Evolutionary conservation across 2,329 filamentous ascomycete species (phyloP), one percentile per base, ranked within the genome.

Genomic region (Talaromyces amestolkiae): DNA sequence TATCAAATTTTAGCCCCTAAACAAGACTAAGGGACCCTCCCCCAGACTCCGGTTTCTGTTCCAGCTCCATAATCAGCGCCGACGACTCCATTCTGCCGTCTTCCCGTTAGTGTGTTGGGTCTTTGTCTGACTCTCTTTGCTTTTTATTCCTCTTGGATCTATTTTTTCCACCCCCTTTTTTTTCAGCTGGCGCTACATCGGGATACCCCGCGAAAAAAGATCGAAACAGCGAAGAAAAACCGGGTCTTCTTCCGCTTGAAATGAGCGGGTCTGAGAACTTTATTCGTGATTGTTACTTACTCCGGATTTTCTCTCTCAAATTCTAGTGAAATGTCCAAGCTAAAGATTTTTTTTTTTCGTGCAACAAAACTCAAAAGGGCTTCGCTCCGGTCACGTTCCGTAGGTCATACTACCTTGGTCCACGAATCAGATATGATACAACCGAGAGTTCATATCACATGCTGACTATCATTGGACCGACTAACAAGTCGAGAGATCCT

Each of bases 151-250:
- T 6, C 11, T 19, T 53, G 35, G 9, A 43, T 17, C 24, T 22
- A 35, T 58, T 58, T 58, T 39, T 63, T 37, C 10, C 15, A 3
- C 45, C 31, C 47, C 47, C 13, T 41, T 62, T 43, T 58, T 49
- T 24, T 49, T 33, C 39, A 27, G 39, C 35, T 45, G 39, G n/a
- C 33, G 54, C 41, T 58, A 58, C 39, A 65, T 61, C 47, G 59
- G 49, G 19, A 56, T 61, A 61, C 64, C 59, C 64, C 64, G 51
- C 64, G 59, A 65, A 65, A 65, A 27, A 53, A 24, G 33, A 64
- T 39, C 31, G 43, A 53, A 56, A 24, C n/a, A 56, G 58, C 64
- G 64, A 65, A 33, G 58, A 65, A 65, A 62, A 65, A 58, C 43
- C 64, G 64, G 64, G 54, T 58, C 59, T 33, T 37, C 39, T 39